These are phyloP conservation scores for Yarrowia phangngaensis DNA, from an alignment of 805 yeast genomes.

Conservation along the genomic window DNA sequence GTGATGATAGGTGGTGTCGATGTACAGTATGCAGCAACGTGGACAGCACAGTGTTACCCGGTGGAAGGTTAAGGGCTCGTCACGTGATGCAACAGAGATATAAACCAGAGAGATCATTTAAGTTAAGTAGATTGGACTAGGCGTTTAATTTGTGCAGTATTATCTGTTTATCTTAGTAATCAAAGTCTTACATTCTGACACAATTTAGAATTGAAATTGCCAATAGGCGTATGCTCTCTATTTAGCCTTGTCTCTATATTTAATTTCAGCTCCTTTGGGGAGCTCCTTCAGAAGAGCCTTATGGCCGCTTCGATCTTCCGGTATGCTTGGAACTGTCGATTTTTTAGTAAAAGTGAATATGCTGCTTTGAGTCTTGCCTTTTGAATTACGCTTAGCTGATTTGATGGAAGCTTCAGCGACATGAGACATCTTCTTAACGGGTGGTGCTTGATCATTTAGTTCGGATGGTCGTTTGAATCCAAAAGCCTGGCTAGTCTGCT, in stretches of 20 bases:
- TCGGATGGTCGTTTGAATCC: constrained; percentile 16
- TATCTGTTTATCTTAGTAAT: too few relatives aligned
- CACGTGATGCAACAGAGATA: too few relatives aligned
- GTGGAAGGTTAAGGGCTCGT: constrained; percentile 22
- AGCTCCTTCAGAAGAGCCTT: background rate
- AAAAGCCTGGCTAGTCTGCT: background rate
- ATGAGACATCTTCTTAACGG: background rate
- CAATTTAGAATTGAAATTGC: too few relatives aligned
- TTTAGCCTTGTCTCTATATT: constrained; percentile 7
- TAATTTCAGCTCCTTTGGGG: constrained; percentile 6
- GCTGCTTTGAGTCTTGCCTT: constrained; percentile 7
- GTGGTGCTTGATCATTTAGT: background rate
- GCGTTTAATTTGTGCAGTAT: too few relatives aligned
- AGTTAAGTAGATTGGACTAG: too few relatives aligned
- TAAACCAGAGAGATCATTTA: too few relatives aligned
- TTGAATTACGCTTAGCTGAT: background rate
- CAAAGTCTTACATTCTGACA: too few relatives aligned
- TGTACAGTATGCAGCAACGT: constrained; percentile 26
- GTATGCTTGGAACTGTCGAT: background rate
- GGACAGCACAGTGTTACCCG: constrained; percentile 20
- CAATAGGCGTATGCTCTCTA: too few relatives aligned
- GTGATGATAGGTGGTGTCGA: constrained; percentile 16
- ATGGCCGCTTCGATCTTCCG: constrained; percentile 11
- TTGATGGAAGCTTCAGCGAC: constrained; percentile 9
- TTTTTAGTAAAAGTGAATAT: constrained; percentile 19